Evolutionary conservation across 352 stramenopile genomes (phyloP).

Genomic region (Phytophthora tentaculata): DNA sequence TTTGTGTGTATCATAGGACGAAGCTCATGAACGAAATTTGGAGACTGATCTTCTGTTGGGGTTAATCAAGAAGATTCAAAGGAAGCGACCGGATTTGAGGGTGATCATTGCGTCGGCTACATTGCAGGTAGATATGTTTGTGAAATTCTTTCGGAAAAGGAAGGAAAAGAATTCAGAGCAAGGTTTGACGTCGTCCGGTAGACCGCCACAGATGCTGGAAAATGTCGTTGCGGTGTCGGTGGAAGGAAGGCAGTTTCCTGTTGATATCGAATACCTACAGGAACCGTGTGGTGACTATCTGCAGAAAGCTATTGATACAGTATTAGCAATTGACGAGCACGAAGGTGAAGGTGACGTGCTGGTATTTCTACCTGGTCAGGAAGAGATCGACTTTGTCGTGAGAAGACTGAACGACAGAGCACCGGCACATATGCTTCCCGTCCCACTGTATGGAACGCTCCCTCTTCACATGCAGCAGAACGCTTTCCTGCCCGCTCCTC

Average conservation of each 20-base stretch:
- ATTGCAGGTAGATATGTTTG: constrained; percentile 87
- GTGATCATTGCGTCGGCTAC: constrained; percentile 88
- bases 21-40: constrained; percentile 95
- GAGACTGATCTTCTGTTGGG: constrained; percentile 95
- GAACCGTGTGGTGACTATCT: constrained; percentile 75
- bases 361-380: constrained; percentile 94
- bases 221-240: constrained; percentile 77
- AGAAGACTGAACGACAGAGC: constrained; percentile 56
- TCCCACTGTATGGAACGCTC: constrained; percentile 94
- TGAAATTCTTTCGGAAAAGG: constrained; percentile 90
- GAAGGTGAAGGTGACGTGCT: constrained; percentile 93
- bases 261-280: constrained; percentile 92
- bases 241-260: constrained; percentile 90
- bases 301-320: constrained; percentile 74
- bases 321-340: constrained; percentile 69
- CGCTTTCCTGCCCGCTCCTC: constrained; percentile 87
- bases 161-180: constrained; percentile 23
- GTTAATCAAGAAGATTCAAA: constrained; percentile 96
- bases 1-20: constrained; percentile 68
- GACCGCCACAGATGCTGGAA: constrained; percentile 22
- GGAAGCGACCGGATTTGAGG: constrained; percentile 86
- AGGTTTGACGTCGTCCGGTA: not conserved
- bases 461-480: constrained; percentile 92
- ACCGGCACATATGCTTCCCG: constrained; percentile 53
- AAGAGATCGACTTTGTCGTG: constrained; percentile 95